These are phyloP conservation scores for Cicer arietinum DNA, from an alignment of 306 rosid species.

Conservation along the genomic window DNA sequence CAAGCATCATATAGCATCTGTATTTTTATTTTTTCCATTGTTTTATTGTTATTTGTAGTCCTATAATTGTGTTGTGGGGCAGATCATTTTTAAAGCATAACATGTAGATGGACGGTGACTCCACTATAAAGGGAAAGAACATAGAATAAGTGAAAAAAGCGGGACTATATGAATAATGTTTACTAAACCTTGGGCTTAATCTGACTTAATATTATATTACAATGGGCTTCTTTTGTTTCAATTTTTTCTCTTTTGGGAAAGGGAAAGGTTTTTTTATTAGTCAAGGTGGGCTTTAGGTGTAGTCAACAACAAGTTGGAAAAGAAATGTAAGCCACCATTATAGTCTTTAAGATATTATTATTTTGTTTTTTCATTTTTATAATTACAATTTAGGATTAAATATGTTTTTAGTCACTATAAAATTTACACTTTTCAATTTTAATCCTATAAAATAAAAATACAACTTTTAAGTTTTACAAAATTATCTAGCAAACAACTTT, in stretches of 20 bases:
- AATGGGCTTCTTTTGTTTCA: conserved; percentile 42
- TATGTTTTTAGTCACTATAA: no score
- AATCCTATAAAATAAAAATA: no score
- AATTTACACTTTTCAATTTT: no score
- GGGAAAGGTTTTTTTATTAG: neutral
- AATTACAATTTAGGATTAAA: no score
- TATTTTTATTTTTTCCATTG: conserved; percentile 57
- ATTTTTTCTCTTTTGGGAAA: conserved; percentile 28
- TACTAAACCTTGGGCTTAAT: conserved; percentile 49
- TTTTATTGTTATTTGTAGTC: neutral
- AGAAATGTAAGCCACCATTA: neutral
- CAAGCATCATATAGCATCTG: conserved; percentile 58
- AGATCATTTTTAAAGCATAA: conserved; percentile 14
- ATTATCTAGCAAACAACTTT: no score
- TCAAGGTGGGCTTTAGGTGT: conserved; percentile 27
- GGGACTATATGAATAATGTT: conserved; percentile 28
- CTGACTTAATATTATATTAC: conserved; percentile 43
- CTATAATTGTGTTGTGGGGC: neutral
- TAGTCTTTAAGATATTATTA: no score
- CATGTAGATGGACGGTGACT: neutral
- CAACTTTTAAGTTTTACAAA: no score
- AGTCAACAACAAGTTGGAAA: neutral
- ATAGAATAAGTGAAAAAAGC: conserved; percentile 1
- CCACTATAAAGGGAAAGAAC: conserved; percentile 21
- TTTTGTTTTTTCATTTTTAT: no score